Percentiles rank a stretch among this genome's conserved stretches.
These are phyloP conservation scores for Termitomyces sp. DNA, from an alignment of 768 basidiomycete species.

Conservation along the genomic window DNA sequence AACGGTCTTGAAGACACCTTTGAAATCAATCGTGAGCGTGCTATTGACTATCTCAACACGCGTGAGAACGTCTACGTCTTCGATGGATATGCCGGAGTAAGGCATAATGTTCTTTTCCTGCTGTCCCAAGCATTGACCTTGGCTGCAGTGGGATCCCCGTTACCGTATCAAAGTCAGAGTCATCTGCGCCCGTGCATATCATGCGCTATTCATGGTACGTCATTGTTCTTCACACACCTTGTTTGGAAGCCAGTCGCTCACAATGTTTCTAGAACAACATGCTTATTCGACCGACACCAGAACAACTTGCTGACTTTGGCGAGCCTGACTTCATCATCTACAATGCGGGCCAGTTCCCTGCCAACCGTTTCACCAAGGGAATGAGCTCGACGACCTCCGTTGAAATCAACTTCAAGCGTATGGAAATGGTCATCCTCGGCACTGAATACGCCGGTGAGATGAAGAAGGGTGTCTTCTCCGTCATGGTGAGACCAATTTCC, in stretches of 20 bases:
- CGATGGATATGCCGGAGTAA: conserved; percentile 87
- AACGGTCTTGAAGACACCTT: conserved; percentile 70
- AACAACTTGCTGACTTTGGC: conserved; percentile 91
- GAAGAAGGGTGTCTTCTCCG: conserved; percentile 99
- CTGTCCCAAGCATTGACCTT: conserved; percentile 5
- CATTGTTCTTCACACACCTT: conserved; percentile 6
- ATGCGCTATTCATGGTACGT: conserved; percentile 96
- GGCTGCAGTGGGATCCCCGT: conserved; percentile 85
- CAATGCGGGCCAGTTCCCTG: conserved; percentile 99
- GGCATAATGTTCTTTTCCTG: conserved; percentile 16
- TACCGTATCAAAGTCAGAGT: conserved; percentile 99
- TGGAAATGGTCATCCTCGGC: conserved; percentile 99
- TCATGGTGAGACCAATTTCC: conserved; percentile 59
- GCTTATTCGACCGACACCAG: conserved; percentile 96
- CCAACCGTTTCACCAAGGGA: conserved; percentile 99
- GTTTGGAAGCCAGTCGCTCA: conserved; percentile 10
- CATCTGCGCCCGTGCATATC: conserved; percentile 97
- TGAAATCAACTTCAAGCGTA: conserved; percentile 99
- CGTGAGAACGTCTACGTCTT: conserved; percentile 98
- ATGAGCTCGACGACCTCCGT: conserved; percentile 99
- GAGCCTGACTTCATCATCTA: conserved; percentile 99
- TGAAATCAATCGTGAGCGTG: conserved; percentile 97
- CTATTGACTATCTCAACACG: conserved; percentile 98
- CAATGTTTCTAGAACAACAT: conserved; percentile 76
- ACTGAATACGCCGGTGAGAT: conserved; percentile 99